These are phyloP conservation scores for Paecilomyces fulvus DNA, from an alignment of 2,329 filamentous ascomycete genomes.

Conservation along the genomic window DNA sequence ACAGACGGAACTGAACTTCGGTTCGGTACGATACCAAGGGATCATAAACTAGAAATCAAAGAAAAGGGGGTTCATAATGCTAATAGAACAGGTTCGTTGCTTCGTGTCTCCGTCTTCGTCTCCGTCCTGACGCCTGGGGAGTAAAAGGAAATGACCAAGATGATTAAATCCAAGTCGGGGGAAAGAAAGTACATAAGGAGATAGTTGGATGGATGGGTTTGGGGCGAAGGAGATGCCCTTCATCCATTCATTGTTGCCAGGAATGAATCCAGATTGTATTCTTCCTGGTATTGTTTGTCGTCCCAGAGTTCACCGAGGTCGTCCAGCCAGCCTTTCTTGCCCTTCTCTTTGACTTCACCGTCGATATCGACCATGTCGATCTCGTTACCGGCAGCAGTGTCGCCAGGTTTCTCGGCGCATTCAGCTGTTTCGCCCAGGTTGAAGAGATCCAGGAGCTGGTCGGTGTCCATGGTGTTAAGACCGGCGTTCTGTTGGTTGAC, in stretches of 20 bases:
- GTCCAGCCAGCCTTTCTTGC: slow-evolving; percentile 93
- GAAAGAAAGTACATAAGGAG: not conserved
- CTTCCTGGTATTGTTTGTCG: slow-evolving; percentile 94
- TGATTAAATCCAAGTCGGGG: not conserved
- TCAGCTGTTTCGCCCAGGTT: slow-evolving; percentile 67
- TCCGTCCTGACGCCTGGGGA: slow-evolving; percentile 3
- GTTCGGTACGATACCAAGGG: not conserved
- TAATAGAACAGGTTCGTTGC: slow-evolving; percentile 2
- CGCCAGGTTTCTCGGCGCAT: slow-evolving; percentile 52
- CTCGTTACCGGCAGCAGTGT: slow-evolving; percentile 47
- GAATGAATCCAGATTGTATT: slow-evolving; percentile 92
- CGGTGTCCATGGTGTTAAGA: slow-evolving; percentile 91
- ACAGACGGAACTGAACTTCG: not conserved
- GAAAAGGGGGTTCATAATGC: not conserved
- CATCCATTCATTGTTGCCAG: slow-evolving; percentile 77
- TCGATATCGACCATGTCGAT: slow-evolving; percentile 85
- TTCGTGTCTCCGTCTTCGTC: slow-evolving; percentile 4
- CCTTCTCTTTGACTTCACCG: slow-evolving; percentile 85
- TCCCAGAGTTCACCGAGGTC: slow-evolving; percentile 96
- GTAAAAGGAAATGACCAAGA: not conserved
- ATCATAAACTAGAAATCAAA: not conserved
- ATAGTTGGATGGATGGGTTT: not conserved
- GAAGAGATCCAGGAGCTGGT: slow-evolving; percentile 95
- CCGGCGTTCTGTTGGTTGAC: slow-evolving; percentile 99
- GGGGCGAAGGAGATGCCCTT: slow-evolving; percentile 1